Percentiles rank a stretch among this genome's conserved stretches.
Conservation (phyloP, 2,329 filamentous ascomycete species). For the Fusarium sp. region DNA sequence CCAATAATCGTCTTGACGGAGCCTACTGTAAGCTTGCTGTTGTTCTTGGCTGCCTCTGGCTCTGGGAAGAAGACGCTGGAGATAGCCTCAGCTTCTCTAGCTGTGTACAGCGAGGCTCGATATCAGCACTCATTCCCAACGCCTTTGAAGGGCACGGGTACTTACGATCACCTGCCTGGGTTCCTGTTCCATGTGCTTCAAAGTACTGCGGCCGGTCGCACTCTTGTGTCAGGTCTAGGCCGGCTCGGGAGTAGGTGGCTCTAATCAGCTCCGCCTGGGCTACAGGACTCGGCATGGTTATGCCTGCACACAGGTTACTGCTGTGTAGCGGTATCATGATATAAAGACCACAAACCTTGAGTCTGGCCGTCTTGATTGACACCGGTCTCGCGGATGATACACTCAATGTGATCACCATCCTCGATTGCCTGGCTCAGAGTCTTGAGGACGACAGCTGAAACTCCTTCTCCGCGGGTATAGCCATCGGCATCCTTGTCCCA, state of each 20-base stretch:
- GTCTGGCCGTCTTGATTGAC: conserved; percentile 18
- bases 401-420: conserved; percentile 8
- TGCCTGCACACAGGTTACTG: background rate
- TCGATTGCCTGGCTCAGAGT: background rate
- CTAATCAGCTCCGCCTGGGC: conserved; percentile 3
- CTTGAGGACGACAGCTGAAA: conserved; percentile 18
- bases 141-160: conserved; percentile 40
- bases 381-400: conserved; percentile 8
- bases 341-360: too few species aligned
- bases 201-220: background rate
- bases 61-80: too few species aligned
- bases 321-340: too few species aligned
- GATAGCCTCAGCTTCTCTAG: too few species aligned
- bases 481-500: conserved; percentile 17
- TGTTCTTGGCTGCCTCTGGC: conserved; percentile 8
- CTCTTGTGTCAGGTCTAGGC: background rate
- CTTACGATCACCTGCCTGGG: conserved; percentile 52
- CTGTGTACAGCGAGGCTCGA: too few species aligned
- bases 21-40: conserved; percentile 34
- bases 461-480: conserved; percentile 22
- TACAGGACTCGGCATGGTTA: conserved; percentile 1
- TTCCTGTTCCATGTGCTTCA: conserved; percentile 55
- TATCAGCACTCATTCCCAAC: background rate
- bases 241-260: background rate
- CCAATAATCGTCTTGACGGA: conserved; percentile 37